These are phyloP conservation scores for Populus ilicifolia DNA, from an alignment of 345 rosid species.

Conservation along the genomic window DNA sequence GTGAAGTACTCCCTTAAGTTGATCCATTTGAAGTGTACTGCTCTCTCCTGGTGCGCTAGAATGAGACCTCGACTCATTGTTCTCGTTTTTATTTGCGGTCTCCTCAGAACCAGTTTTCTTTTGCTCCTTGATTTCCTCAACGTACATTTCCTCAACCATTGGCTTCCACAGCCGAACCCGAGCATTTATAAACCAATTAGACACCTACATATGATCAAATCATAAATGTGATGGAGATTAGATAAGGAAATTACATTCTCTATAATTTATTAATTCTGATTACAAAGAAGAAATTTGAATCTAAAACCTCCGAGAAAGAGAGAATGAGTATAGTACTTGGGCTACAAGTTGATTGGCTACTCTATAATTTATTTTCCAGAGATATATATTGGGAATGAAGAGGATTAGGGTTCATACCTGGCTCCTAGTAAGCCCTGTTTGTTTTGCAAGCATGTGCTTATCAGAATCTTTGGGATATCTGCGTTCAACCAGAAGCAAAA, in stretches of 20 bases:
- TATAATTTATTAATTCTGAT: no score
- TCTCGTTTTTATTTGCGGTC: constrained; percentile 18
- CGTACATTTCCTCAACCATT: constrained; percentile 79
- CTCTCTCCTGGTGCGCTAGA: constrained; percentile 4
- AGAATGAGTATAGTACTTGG: no score
- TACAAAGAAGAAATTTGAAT: no score
- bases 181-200: constrained; percentile 80
- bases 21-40: constrained; percentile 13
- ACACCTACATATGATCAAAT: constrained; percentile 39
- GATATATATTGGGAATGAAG: not conserved
- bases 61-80: constrained; percentile 14
- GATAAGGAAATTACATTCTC: not conserved
- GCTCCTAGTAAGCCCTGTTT: constrained; percentile 76
- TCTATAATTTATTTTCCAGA: not conserved
- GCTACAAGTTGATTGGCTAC: no score
- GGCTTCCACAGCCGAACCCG: constrained; percentile 89
- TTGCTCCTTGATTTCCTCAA: constrained; percentile 51
- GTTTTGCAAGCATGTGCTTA: constrained; percentile 73
- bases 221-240: not conserved
- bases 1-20: constrained; percentile 20
- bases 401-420: constrained; percentile 38
- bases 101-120: constrained; percentile 28
- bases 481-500: not conserved
- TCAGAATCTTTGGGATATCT: constrained; percentile 86
- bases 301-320: no score